A percentile compares a stretch with the other conserved stretches of the same genome.
These are phyloP conservation scores for Camelina hispida DNA, from an alignment of 345 rosid species.

Conservation along the genomic window DNA sequence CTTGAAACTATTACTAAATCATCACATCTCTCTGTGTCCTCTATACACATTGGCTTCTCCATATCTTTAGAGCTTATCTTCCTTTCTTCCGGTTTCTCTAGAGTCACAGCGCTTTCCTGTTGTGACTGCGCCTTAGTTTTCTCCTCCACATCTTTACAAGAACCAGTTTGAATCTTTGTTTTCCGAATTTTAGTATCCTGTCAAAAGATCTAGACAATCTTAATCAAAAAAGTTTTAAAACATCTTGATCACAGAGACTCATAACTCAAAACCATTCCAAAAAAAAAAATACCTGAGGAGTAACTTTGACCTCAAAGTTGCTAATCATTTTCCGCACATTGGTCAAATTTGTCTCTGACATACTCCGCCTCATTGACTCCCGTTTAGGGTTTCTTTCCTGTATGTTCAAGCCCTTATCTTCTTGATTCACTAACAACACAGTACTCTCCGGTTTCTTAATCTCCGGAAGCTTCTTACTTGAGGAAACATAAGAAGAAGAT, in stretches of 20 bases:
- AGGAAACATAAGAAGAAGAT: conserved; percentile 37
- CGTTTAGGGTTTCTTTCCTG: conserved; percentile 25
- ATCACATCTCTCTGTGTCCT: conserved; percentile 34
- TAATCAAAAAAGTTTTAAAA: not conserved
- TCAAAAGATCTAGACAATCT: conserved; percentile 29
- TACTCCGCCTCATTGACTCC: conserved; percentile 41
- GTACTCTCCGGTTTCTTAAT: conserved; percentile 29
- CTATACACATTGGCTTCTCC: conserved; percentile 18
- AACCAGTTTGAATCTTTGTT: conserved; percentile 17
- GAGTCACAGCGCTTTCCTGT: conserved; percentile 8
- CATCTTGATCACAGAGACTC: conserved; percentile 22
- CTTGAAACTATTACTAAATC: conserved; percentile 46
- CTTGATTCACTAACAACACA: conserved; percentile 34
- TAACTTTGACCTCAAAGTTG: conserved; percentile 65
- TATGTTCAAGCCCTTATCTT: conserved; percentile 14
- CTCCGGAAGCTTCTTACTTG: conserved; percentile 29
- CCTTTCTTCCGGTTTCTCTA: conserved; percentile 51
- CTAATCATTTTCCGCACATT: conserved; percentile 78
- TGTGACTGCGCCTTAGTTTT: conserved; percentile 21
- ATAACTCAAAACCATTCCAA: conserved; percentile 16
- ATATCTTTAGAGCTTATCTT: conserved; percentile 11
- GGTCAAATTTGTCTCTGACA: conserved; percentile 53
- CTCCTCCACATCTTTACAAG: conserved; percentile 25
- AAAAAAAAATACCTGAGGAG: conserved; percentile 61
- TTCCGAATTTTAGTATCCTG: conserved; percentile 34